Evolutionary conservation across 345 rosid species (phyloP).

Genomic region (Balakata baccata): DNA sequence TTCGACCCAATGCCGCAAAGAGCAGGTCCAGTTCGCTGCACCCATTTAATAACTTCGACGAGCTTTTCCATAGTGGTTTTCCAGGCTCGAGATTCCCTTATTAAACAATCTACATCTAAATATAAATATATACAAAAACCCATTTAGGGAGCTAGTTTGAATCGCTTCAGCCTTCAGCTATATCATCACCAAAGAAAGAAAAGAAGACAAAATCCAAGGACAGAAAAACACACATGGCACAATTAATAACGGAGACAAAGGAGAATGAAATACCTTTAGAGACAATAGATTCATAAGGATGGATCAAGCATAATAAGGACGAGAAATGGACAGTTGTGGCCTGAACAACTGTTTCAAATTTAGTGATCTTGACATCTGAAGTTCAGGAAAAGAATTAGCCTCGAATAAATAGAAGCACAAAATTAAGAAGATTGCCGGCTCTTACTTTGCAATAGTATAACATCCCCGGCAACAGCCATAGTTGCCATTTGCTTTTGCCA

Average conservation of each 20-base stretch:
- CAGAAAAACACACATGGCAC: not conserved
- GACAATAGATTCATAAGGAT: conserved; percentile 30
- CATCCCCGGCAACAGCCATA: conserved; percentile 35
- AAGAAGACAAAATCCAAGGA: not conserved
- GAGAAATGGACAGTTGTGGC: conserved; percentile 49
- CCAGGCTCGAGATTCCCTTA: conserved; percentile 32
- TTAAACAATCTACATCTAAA: conserved; percentile 38
- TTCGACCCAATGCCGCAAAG: conserved; percentile 11
- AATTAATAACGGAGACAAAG: not conserved
- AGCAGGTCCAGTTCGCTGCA: conserved; percentile 29
- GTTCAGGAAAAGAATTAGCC: not conserved
- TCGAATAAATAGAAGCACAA: not conserved
- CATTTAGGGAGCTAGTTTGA: not conserved
- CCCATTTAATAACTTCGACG: conserved; percentile 48
- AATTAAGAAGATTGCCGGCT: not conserved
- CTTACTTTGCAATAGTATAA: conserved; percentile 43
- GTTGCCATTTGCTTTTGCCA: conserved; percentile 51
- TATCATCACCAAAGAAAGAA: no score
- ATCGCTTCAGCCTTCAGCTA: not conserved
- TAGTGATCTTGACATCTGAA: conserved; percentile 49
- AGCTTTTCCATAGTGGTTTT: conserved; percentile 38
- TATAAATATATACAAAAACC: not conserved
- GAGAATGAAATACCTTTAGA: conserved; percentile 34
- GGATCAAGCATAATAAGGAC: conserved; percentile 30
- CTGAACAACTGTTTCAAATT: conserved; percentile 35